Evolutionary conservation across 768 basidiomycete genomes (phyloP), one percentile per base, ranked within the genome.

Genomic region (Lepiota venenata): DNA sequence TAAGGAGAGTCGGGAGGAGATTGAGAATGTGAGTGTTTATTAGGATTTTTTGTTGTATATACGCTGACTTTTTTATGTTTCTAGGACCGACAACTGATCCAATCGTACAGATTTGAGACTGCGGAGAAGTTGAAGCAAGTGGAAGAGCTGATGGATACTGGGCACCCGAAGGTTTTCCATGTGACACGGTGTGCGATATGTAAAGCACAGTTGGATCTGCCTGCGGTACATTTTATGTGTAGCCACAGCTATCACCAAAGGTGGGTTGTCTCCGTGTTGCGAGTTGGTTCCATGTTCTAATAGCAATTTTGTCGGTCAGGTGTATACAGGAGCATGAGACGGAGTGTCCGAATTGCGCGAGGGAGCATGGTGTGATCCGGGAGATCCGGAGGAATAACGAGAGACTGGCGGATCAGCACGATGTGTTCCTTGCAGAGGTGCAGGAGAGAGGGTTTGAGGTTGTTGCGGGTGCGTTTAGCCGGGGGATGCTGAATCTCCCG

Each of bases 141-240:
- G 15, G 78, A 81, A 42, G 90, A 91, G 29, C 79, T 98, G 15
- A 80, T 85, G 4, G 88, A 96, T 68, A 76, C 84, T 6, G 81
- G 84, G 18, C 80, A 85, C 49, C 90, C 97, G 0, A 81, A 83
- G 16, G 88, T 98, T 18, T 97, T 98, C 76, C 94, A 98, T 64
- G 91, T 96, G 56, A 95, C 94, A 7, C 78, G 93, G 39, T 98
- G 97, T 68, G 87, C 95, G 18, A 80, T 86, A 3, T 98, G 97
- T 67, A 80, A 85, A 14, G 91, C 87, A 1, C 91, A 90, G 61
- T 82, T 98, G 56, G 95, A 98, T 66, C 81, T 98, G 9, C 96
- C 97, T 0, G 88, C 84, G 59, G 79, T 98, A 5, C 95, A 98
- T 69, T 98, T 98, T 65, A 97, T 98, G 96, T 99, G 96, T 70